Conservation (phyloP, 192 early-diverging fungal genomes). For the Phycomyces blakesleeanus region DNA sequence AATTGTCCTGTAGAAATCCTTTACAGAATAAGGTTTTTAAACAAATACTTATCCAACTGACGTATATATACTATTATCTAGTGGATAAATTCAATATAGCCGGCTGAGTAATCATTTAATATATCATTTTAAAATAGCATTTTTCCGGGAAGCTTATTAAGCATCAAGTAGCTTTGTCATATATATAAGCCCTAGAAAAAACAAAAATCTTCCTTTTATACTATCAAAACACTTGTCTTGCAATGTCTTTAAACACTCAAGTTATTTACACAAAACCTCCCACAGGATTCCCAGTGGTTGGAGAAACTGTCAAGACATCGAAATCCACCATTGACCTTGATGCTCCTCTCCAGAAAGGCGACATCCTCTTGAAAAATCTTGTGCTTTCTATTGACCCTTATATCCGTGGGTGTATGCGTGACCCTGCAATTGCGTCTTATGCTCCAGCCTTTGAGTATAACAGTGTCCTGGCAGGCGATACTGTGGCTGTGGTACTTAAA, state of each 20-base stretch:
- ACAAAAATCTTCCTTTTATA: too few relatives aligned
- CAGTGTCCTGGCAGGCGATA: slow-evolving; percentile 56
- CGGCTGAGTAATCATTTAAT: too few relatives aligned
- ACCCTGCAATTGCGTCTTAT: slow-evolving; percentile 36
- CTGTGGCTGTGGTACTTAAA: slow-evolving; percentile 62
- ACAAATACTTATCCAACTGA: too few relatives aligned
- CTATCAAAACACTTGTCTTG: too few relatives aligned
- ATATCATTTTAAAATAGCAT: too few relatives aligned
- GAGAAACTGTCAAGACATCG: slow-evolving; percentile 43
- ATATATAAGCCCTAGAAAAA: too few relatives aligned
- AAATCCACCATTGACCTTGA: slow-evolving; percentile 42
- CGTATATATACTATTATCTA: too few relatives aligned
- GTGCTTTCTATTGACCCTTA: slow-evolving; percentile 76
- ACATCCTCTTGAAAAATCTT: slow-evolving; percentile 56
- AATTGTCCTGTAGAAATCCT: too few relatives aligned
- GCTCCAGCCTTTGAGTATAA: slow-evolving; percentile 49
- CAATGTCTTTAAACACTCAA: slow-evolving; percentile 42
- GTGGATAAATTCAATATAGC: too few relatives aligned
- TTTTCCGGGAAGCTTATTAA: too few relatives aligned
- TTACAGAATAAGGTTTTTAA: too few relatives aligned
- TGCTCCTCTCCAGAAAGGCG: slow-evolving; percentile 37
- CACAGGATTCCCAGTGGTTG: slow-evolving; percentile 29
- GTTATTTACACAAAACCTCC: slow-evolving; percentile 38
- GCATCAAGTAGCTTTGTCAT: too few relatives aligned
- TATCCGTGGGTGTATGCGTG: slow-evolving; percentile 67